Base-by-base conservation (phyloP, 2,329 filamentous ascomycete genomes). In the Trichoderma koningii region DNA sequence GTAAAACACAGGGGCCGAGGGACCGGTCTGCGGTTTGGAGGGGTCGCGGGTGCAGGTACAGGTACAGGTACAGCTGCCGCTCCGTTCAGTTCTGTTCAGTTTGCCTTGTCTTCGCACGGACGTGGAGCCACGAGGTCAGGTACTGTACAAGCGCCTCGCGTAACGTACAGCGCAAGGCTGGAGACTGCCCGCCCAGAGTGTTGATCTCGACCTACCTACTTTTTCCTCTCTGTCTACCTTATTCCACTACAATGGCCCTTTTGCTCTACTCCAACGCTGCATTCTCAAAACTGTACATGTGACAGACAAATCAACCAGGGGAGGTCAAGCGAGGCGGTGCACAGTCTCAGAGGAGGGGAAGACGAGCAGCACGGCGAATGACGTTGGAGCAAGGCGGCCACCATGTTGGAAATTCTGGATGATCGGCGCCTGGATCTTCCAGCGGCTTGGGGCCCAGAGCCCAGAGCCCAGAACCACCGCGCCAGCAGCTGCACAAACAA, bases 371-470 rank as follows among this genome's bases (percentile, higher is more conserved):
- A 28, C 17, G 47, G 64, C 59, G 52, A 66, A 55, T 63, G 64
- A 63, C 59, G 60, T 63, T 56, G 60, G 45, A n/a, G 52, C 63
- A 42, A 52, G 34, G 48, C 26, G 41, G 56, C 44, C 50, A 52
- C 17, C 51, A 21, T 41, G 51, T 50, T 62, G 26, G 26, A 30
- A 51, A 23, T 61, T 62, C 53, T 65, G 56, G 56, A 60, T 55
- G 64, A 64, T 66, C 64, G 52, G 60, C 64, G 60, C 47, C 64
- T 63, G 59, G 60, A 55, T 50, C 59, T 56, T 45, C 45, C n/a
- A 55, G 57, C 23, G 45, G 51, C 53, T 56, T 55, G 56, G 34
- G 51, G 34, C 34, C 34, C 10, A 38, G 34, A 9, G 30, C 30
- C 28, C 28, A 28, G 28, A 30, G 30, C 30, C 30, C 34, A 38